These are phyloP conservation scores for Thraustochytrium striatum DNA, from an alignment of 352 stramenopile genomes.

Conservation along the genomic window DNA sequence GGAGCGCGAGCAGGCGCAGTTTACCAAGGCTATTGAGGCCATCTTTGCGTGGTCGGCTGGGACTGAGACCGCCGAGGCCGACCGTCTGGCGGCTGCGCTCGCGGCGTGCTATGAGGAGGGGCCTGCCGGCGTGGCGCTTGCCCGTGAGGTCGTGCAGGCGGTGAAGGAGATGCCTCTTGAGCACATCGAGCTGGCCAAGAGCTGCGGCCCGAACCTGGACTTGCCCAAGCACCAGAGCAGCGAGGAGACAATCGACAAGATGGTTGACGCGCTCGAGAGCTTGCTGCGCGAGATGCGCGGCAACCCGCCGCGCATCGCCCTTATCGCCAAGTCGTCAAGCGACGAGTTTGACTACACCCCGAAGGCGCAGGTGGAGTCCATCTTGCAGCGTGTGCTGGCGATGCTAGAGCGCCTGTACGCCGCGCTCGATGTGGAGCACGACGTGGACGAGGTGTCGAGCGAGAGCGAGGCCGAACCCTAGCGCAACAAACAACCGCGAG, in stretches of 20 bases:
- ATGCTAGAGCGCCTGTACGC: conserved; percentile 57
- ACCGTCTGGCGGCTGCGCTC: too few species aligned
- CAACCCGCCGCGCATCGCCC: conserved; percentile 64
- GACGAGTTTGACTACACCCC: conserved; percentile 66
- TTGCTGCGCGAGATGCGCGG: neutral
- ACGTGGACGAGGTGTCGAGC: conserved; percentile 49
- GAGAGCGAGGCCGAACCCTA: neutral
- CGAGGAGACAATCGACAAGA: neutral
- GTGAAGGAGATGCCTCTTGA: neutral
- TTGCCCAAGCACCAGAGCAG: conserved; percentile 8
- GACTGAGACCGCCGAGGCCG: too few species aligned
- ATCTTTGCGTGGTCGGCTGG: too few species aligned
- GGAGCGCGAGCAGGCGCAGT: neutral
- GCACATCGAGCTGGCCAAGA: neutral
- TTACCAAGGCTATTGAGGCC: too few species aligned
- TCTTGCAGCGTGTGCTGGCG: conserved; percentile 59
- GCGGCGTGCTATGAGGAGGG: too few species aligned
- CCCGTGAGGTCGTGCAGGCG: neutral
- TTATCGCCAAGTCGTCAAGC: conserved; percentile 69
- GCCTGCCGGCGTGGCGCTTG: too few species aligned
- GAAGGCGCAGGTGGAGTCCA: conserved; percentile 61
- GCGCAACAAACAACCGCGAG: too few species aligned
- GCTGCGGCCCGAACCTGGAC: conserved; percentile 37
- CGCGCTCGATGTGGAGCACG: conserved; percentile 59
- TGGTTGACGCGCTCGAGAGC: neutral